Conservation (phyloP, 2,329 filamentous ascomycete species). For the Albifimbria verrucaria region DNA sequence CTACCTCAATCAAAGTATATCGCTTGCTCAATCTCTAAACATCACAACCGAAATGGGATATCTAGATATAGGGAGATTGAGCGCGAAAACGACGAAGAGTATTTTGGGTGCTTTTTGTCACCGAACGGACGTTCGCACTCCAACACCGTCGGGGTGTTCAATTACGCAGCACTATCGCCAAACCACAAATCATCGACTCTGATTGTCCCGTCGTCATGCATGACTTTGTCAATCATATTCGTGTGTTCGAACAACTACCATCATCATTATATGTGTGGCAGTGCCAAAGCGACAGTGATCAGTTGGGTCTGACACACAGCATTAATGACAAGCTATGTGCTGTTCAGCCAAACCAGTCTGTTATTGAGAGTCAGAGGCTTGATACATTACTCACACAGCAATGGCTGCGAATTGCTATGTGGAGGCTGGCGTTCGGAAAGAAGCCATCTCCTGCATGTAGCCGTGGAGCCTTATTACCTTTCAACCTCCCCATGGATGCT, state of each 20-base stretch:
- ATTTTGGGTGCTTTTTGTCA: slow-evolving; percentile 32
- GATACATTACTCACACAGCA: slow-evolving; percentile 30
- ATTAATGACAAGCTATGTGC: slow-evolving; percentile 24
- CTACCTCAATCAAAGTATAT: slow-evolving; percentile 29
- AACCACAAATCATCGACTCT: slow-evolving; percentile 26
- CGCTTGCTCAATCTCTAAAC: slow-evolving; percentile 22
- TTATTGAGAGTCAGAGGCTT: slow-evolving; percentile 28
- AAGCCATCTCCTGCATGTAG: slow-evolving; percentile 17
- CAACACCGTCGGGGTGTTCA: slow-evolving; percentile 26
- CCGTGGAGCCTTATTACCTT: slow-evolving; percentile 14
- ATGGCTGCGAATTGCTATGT: slow-evolving; percentile 28
- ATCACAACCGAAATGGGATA: slow-evolving; percentile 23
- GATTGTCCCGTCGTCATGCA: slow-evolving; percentile 29
- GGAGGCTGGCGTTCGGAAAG: slow-evolving; percentile 24
- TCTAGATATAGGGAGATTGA: slow-evolving; percentile 16
- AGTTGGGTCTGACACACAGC: slow-evolving; percentile 16
- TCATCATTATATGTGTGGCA: slow-evolving; percentile 28
- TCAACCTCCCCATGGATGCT: slow-evolving; percentile 24
- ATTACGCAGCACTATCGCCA: slow-evolving; percentile 23
- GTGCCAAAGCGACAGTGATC: slow-evolving; percentile 12
- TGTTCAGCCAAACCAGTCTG: slow-evolving; percentile 21
- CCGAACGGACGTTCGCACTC: slow-evolving; percentile 28
- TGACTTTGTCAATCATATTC: slow-evolving; percentile 29
- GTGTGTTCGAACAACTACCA: slow-evolving; percentile 25
- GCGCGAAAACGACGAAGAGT: slow-evolving; percentile 23